Evolutionary conservation across 2,329 filamentous ascomycete genomes (phyloP).

Genomic region (Didymella pinodella): DNA sequence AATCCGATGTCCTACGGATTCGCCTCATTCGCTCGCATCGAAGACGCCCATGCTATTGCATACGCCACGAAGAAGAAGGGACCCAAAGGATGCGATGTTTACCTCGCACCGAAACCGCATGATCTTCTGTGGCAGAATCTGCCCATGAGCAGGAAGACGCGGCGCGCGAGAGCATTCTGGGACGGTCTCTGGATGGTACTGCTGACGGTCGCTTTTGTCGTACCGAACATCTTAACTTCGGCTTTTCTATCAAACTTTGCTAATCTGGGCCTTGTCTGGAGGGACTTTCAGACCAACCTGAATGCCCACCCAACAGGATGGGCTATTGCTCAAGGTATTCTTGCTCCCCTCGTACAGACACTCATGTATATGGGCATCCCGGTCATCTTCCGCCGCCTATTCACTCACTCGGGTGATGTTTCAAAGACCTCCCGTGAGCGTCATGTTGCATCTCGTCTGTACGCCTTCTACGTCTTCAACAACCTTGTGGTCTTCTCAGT

Average conservation of each 20-base stretch:
- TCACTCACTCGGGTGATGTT: slow-evolving; percentile 82
- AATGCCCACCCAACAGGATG: slow-evolving; percentile 70
- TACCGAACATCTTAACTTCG: slow-evolving; percentile 90
- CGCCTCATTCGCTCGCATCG: slow-evolving; percentile 87
- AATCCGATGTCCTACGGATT: slow-evolving; percentile 93
- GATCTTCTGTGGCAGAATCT: slow-evolving; percentile 98
- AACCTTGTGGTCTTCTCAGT: slow-evolving; percentile 92
- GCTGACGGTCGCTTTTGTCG: slow-evolving; percentile 85
- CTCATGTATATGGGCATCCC: slow-evolving; percentile 86
- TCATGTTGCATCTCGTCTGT: slow-evolving; percentile 88
- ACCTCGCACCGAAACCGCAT: slow-evolving; percentile 82
- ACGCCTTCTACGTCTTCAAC: slow-evolving; percentile 98
- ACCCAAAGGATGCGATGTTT: slow-evolving; percentile 77
- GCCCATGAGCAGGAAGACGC: slow-evolving; percentile 71
- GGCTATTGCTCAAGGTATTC: slow-evolving; percentile 91
- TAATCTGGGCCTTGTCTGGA: slow-evolving; percentile 84
- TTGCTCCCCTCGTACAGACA: slow-evolving; percentile 84
- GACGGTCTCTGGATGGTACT: slow-evolving; percentile 84
- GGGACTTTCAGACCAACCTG: slow-evolving; percentile 73
- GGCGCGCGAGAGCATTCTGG: slow-evolving; percentile 75
- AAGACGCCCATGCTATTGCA: slow-evolving; percentile 83
- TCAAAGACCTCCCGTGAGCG: slow-evolving; percentile 92
- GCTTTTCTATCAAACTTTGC: slow-evolving; percentile 88
- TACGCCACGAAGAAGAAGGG: slow-evolving; percentile 81
- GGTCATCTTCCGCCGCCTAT: slow-evolving; percentile 86